These are phyloP conservation scores for Macrolepiota fuliginosa DNA, from an alignment of 768 basidiomycete species.

Conservation along the genomic window DNA sequence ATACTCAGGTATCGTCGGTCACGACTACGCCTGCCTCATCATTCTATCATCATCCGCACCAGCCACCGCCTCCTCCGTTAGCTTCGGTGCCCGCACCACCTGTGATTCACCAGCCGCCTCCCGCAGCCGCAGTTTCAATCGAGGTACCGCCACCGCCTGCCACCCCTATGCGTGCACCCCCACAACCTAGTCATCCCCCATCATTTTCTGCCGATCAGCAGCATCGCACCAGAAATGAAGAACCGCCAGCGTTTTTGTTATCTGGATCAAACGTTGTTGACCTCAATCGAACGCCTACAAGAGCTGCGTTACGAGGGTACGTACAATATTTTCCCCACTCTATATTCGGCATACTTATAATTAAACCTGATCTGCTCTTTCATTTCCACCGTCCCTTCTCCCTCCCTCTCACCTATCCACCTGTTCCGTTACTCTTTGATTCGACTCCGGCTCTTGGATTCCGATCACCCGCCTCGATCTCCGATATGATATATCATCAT, in stretches of 20 bases:
- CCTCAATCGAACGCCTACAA: slow-evolving; percentile 16
- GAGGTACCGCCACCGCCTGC: not conserved
- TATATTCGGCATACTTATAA: not conserved
- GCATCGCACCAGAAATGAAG: not conserved
- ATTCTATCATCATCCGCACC: not conserved
- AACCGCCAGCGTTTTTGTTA: not conserved
- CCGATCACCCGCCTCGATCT: slow-evolving; percentile 10
- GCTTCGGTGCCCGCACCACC: not conserved
- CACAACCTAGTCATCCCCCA: not conserved
- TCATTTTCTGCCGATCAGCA: not conserved
- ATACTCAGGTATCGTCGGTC: not conserved
- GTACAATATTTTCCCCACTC: slow-evolving; percentile 11
- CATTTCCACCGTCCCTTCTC: not conserved
- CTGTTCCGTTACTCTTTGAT: not conserved
- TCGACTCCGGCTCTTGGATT: not conserved
- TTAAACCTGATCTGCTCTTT: not conserved
- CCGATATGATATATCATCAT: not conserved
- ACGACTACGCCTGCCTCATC: slow-evolving; percentile 6
- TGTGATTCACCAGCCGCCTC: not conserved
- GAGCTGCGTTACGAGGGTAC: slow-evolving; percentile 31
- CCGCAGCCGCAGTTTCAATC: not conserved
- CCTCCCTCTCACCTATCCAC: not conserved
- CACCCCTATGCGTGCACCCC: not conserved
- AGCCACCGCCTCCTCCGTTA: not conserved
- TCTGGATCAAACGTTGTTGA: slow-evolving; percentile 1